phyloP scores from a whole-genome alignment of 2,329 filamentous ascomycete genomes.

The Alternaria arbusti region DNA sequence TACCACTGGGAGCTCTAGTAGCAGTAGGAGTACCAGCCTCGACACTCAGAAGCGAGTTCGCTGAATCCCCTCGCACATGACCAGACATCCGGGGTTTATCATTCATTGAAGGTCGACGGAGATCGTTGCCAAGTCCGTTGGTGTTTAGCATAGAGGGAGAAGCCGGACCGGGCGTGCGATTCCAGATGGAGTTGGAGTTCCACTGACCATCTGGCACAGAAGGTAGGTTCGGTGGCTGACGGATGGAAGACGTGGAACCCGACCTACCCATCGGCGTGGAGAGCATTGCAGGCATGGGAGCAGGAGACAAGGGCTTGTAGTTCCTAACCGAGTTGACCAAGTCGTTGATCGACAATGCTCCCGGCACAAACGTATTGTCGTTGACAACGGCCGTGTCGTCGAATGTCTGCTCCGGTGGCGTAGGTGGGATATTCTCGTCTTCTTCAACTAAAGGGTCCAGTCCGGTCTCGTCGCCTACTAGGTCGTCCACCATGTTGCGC shows the following conservation, averaged over 20 bases:
- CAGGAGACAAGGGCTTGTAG: slow-evolving; percentile 41
- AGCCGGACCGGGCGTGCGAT: slow-evolving; percentile 39
- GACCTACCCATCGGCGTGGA: slow-evolving; percentile 44
- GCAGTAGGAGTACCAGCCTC: slow-evolving; percentile 25
- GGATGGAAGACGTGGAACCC: slow-evolving; percentile 44
- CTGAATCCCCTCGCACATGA: slow-evolving; percentile 54
- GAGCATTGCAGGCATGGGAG: slow-evolving; percentile 29
- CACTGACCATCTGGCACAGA: slow-evolving; percentile 47
- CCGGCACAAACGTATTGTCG: slow-evolving; percentile 37
- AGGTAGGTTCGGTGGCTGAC: slow-evolving; percentile 43
- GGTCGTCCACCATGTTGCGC: slow-evolving; percentile 64
- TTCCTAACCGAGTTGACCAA: slow-evolving; percentile 47
- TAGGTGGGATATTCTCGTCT: slow-evolving; percentile 53
- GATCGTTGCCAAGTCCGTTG: slow-evolving; percentile 20
- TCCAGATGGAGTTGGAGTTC: slow-evolving; percentile 48
- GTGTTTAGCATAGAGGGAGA: slow-evolving; percentile 34
- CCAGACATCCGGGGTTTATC: slow-evolving; percentile 42
- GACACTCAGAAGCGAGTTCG: slow-evolving; percentile 49
- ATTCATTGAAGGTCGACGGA: slow-evolving; percentile 40
- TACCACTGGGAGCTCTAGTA: slow-evolving; percentile 17
- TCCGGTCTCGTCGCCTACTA: slow-evolving; percentile 55
- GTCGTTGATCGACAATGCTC: slow-evolving; percentile 44
- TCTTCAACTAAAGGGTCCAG: slow-evolving; percentile 51
- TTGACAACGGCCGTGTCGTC: slow-evolving; percentile 48
- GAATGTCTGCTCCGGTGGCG: slow-evolving; percentile 54